Base-by-base conservation (phyloP, 805 yeast species). In the Kazachstania africana region DNA sequence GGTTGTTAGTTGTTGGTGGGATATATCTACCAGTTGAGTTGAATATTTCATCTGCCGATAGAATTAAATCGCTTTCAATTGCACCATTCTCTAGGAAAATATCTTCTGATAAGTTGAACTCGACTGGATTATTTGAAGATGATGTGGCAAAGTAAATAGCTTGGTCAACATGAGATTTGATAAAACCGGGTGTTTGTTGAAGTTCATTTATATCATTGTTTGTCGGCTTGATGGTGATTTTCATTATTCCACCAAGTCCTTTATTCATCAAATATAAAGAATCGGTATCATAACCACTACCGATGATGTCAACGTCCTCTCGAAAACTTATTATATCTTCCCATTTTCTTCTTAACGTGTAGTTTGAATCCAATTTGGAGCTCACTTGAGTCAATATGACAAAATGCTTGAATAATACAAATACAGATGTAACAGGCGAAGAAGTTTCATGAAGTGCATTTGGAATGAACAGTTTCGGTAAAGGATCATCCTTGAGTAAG, bases 111-210 rank as follows among this genome's bases (percentile, higher is more conserved):
- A 55, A 66, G 47, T 53, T 62, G 39, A 75, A 70, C 16, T 63
- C 62, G 13, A 75, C 48, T 5, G 77, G 75, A 36, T 62, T 70
- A 13, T 52, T 46, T 2, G 47, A 44, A 5, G 56, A 42, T 8
- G 50, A 55, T 2, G 72, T 66, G 39, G 72, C 80, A 44, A 76
- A 78, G 33, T 50, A 55, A 1, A 87, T 71, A 0, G 87, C 94
- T 54, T 87, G 96, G 42, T 79, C 91, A 15, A 88, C 70, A 43
- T 77, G 87, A 0, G 83, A 70, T 47, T 76, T 77, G 21, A 81
- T 62, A 28, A 75, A 63, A 3, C 63, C 37, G 4, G 38, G 20
- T 4, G 43, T 38, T 6, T 40, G 33, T n/a, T 44, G 31, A 18
- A 48, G 42, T 10, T 43, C 34, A n/a, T 39, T 39, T 8, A 46